These are phyloP conservation scores for Colletotrichum lupini DNA, from an alignment of 2,329 filamentous ascomycete species.

Conservation along the genomic window DNA sequence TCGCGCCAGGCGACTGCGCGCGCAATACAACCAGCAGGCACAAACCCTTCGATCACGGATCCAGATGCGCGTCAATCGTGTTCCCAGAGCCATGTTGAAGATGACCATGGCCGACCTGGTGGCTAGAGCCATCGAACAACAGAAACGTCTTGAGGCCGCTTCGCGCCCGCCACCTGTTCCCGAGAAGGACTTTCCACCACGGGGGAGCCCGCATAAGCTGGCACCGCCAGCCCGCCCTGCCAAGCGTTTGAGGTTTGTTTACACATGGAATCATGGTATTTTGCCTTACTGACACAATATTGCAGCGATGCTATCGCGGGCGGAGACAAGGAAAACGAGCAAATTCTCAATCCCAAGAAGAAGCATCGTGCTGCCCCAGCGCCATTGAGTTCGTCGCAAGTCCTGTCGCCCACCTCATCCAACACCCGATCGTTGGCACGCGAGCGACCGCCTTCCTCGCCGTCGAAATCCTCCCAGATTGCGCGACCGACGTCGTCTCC, in stretches of 20 bases:
- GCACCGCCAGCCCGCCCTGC: slow-evolving; percentile 42
- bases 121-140: slow-evolving; percentile 58
- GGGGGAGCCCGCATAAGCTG: slow-evolving; percentile 50
- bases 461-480: slow-evolving; percentile 64
- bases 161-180: slow-evolving; percentile 59
- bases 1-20: slow-evolving; percentile 85
- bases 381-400: slow-evolving; percentile 60
- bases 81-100: slow-evolving; percentile 82
- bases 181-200: slow-evolving; percentile 57
- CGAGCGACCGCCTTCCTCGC: slow-evolving; percentile 57
- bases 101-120: slow-evolving; percentile 85
- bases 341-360: slow-evolving; percentile 78
- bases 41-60: slow-evolving; percentile 87
- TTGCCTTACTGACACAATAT: slow-evolving; percentile 37
- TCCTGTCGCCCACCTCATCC: slow-evolving; percentile 85
- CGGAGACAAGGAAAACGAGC: slow-evolving; percentile 81
- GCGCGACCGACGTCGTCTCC: slow-evolving; percentile 69
- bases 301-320: slow-evolving; percentile 71
- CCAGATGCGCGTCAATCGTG: slow-evolving; percentile 92
- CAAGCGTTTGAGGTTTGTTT: slow-evolving; percentile 64
- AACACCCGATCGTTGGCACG: slow-evolving; percentile 78
- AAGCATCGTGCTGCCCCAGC: slow-evolving; percentile 58
- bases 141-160: slow-evolving; percentile 45
- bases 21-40: slow-evolving; percentile 89
- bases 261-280: slow-evolving; percentile 1